These are phyloP conservation scores for grape (Vitis vinifera) DNA, from an alignment of 164 flowering plant genomes.

Conservation along the genomic window ASM3070453v1 NC_081809.1:7685001-7685500, in stretches of 20 bases:
- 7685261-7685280: neutral
- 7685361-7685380: slow-evolving; percentile 78
- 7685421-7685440: slow-evolving; percentile 68
- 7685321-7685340: no score
- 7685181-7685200: slow-evolving; percentile 56
- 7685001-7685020: no score
- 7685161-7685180: neutral
- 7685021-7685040: no score
- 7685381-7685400: slow-evolving; percentile 82
- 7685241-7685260: slow-evolving; percentile 75
- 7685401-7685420: slow-evolving; percentile 52
- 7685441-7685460: slow-evolving; percentile 70
- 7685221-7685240: slow-evolving; percentile 60
- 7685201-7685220: slow-evolving; percentile 73
- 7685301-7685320: no score
- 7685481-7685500: neutral
- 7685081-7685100: no score
- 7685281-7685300: neutral
- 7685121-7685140: no score
- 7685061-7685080: no score
- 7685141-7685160: no score
- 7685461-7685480: slow-evolving; percentile 43
- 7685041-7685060: no score
- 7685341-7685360: slow-evolving; percentile 56
- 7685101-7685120: no score